These are phyloP conservation scores for Fusarium begoniae DNA, from an alignment of 2,329 filamentous ascomycete genomes.

Conservation along the genomic window DNA sequence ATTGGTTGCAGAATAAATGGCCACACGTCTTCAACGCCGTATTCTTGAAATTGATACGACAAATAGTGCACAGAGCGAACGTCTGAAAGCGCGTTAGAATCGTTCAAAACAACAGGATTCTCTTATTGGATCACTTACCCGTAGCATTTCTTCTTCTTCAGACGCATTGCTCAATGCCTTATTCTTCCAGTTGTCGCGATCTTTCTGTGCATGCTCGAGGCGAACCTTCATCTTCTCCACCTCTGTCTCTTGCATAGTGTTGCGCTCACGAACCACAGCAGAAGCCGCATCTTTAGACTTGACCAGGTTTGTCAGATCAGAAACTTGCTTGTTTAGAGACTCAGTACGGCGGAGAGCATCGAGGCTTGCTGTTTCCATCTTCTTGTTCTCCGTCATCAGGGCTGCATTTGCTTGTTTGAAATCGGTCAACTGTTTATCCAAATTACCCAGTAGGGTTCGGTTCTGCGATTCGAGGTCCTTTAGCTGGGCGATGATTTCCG, in stretches of 20 bases:
- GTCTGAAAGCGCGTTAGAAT: slow-evolving; percentile 45
- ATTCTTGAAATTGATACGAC: slow-evolving; percentile 92
- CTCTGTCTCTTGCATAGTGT: slow-evolving; percentile 75
- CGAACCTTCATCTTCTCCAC: slow-evolving; percentile 81
- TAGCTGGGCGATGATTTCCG: slow-evolving; percentile 90
- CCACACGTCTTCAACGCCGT: slow-evolving; percentile 93
- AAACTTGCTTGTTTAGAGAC: slow-evolving; percentile 76
- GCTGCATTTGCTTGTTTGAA: slow-evolving; percentile 80
- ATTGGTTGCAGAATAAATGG: slow-evolving; percentile 91
- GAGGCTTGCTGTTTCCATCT: slow-evolving; percentile 74
- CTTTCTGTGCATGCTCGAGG: slow-evolving; percentile 81
- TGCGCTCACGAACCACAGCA: slow-evolving; percentile 62
- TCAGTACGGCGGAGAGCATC: slow-evolving; percentile 78
- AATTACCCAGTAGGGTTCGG: slow-evolving; percentile 77
- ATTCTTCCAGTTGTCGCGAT: slow-evolving; percentile 84
- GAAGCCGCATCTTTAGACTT: slow-evolving; percentile 76
- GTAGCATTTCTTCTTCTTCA: slow-evolving; percentile 83
- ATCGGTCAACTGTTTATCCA: slow-evolving; percentile 91
- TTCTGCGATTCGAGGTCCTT: slow-evolving; percentile 89
- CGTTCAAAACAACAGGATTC: background rate
- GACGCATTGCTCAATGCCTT: slow-evolving; percentile 84
- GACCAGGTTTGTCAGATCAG: slow-evolving; percentile 78
- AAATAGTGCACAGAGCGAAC: slow-evolving; percentile 81
- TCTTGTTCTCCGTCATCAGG: slow-evolving; percentile 76
- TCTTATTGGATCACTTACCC: slow-evolving; percentile 67